Conservation (phyloP, 345 rosid species). For the Populus nigra region DNA sequence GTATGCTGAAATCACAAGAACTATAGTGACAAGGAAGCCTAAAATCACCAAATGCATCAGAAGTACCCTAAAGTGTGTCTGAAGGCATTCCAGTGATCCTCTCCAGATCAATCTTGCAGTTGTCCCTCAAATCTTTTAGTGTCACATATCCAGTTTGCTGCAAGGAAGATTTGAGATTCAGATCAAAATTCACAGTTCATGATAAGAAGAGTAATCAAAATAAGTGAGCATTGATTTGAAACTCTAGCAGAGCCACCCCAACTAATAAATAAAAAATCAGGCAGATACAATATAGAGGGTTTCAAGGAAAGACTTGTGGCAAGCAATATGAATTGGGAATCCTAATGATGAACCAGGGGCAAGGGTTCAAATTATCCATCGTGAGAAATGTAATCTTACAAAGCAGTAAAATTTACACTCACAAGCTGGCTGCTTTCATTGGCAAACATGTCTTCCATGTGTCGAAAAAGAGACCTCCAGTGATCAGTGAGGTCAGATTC, state of each 20-base stretch:
- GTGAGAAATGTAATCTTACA: neutral
- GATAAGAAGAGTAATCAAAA: neutral
- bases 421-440: constrained; percentile 74
- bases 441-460: constrained; percentile 64
- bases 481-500: constrained; percentile 59
- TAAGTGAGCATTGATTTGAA: neutral
- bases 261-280: neutral
- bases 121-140: constrained; percentile 65
- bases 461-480: constrained; percentile 82
- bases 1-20: neutral
- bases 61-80: constrained; percentile 32
- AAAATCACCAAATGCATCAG: constrained; percentile 14
- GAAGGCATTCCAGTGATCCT: constrained; percentile 45
- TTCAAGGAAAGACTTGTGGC: constrained; percentile 7
- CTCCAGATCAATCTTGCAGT: constrained; percentile 71
- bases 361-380: neutral
- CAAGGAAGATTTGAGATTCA: constrained; percentile 17
- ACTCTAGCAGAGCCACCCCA: neutral
- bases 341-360: neutral
- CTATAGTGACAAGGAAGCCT: constrained; percentile 15
- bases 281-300: neutral
- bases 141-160: constrained; percentile 58
- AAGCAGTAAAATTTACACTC: constrained; percentile 34
- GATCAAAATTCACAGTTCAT: neutral
- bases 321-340: neutral